These are phyloP conservation scores for Aegilops longissima DNA, from an alignment of 176 grass and related monocot species.

Conservation along the genomic window DNA sequence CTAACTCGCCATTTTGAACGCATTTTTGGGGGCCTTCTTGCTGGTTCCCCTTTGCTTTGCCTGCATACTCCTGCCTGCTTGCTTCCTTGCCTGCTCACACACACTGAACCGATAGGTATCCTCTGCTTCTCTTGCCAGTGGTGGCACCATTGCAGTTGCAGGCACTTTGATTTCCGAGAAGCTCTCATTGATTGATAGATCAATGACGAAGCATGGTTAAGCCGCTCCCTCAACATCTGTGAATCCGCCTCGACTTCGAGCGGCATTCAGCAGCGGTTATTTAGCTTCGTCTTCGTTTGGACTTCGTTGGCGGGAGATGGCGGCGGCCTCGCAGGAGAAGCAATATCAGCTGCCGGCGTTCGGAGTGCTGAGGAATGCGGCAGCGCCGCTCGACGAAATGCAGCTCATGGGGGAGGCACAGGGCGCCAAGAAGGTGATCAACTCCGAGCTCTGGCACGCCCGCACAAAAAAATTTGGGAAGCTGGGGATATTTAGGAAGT, in stretches of 20 bases:
- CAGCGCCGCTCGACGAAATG: constrained; percentile 91
- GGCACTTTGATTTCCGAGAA: background rate
- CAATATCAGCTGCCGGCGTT: constrained; percentile 25
- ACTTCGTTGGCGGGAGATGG: background rate
- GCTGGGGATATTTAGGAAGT: no score
- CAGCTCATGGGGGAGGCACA: constrained; percentile 81
- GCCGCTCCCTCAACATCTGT: background rate
- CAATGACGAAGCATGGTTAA: background rate
- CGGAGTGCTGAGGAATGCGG: constrained; percentile 57
- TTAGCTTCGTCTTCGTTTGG: background rate
- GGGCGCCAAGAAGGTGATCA: constrained; percentile 84
- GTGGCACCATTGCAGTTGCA: background rate
- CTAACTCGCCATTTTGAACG: background rate
- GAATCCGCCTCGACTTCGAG: no score
- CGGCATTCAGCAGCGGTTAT: background rate
- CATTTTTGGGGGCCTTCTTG: constrained; percentile 20
- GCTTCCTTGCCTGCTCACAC: background rate
- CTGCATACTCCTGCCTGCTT: background rate
- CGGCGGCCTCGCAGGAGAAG: constrained; percentile 62
- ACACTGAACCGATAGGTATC: background rate
- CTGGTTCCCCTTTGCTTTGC: background rate
- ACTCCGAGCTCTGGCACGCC: constrained; percentile 95
- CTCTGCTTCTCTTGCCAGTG: constrained; percentile 5
- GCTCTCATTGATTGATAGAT: background rate
- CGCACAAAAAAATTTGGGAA: constrained; percentile 30